phyloP scores from a whole-genome alignment of 345 rosid genomes.

The Moringa oleifera region DNA sequence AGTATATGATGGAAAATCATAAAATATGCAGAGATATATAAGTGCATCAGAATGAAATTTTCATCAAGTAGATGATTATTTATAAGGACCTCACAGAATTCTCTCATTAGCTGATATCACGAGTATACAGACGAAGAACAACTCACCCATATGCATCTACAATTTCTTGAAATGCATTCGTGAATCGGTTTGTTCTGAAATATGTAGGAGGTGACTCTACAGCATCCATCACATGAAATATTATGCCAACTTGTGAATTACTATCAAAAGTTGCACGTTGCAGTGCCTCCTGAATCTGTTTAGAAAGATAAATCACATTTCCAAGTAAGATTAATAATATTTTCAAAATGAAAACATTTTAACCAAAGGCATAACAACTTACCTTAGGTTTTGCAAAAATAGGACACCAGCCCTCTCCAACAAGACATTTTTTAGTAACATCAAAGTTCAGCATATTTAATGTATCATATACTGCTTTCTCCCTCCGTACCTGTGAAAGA shows the following conservation, averaged over 20 bases:
- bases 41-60: constrained; percentile 1
- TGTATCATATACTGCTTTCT: constrained; percentile 87
- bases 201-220: constrained; percentile 89
- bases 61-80: neutral
- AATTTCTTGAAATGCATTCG: constrained; percentile 93
- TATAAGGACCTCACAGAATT: neutral
- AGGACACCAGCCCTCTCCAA: constrained; percentile 99
- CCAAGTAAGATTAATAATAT: constrained; percentile 12
- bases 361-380: constrained; percentile 16
- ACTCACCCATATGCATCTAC: constrained; percentile 98
- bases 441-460: constrained; percentile 94
- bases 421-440: constrained; percentile 95
- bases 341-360: neutral
- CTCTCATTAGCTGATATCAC: neutral
- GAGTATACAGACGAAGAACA: constrained; percentile 9
- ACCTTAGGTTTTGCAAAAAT: constrained; percentile 85
- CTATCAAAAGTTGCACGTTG: constrained; percentile 93
- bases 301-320: constrained; percentile 15
- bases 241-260: constrained; percentile 87
- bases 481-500: constrained; percentile 66
- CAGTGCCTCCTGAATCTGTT: constrained; percentile 87
- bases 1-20: neutral
- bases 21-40: neutral
- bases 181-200: constrained; percentile 78
- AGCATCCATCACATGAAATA: constrained; percentile 90